phyloP scores from a whole-genome alignment of 139 green algal species.

The Microglena sp. region DNA sequence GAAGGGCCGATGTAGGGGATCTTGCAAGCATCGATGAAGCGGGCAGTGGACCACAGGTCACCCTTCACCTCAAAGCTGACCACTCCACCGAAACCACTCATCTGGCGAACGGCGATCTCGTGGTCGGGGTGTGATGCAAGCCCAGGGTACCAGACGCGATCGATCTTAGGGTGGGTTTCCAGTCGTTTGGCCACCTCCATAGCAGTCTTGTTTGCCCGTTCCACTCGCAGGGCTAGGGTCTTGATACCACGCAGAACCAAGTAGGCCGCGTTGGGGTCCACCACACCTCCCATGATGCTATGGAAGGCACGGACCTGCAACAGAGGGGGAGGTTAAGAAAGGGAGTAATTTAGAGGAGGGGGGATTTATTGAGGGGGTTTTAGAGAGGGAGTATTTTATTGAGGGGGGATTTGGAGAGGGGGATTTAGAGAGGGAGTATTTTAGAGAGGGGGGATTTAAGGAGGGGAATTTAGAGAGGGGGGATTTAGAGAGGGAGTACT shows the following conservation, averaged over 20 bases:
- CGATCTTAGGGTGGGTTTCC: slow-evolving; percentile 80
- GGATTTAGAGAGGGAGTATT: too few species aligned
- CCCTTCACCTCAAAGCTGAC: slow-evolving; percentile 65
- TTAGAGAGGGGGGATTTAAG: too few species aligned
- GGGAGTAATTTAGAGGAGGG: too few species aligned
- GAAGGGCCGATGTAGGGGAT: slow-evolving; percentile 98
- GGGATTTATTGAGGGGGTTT: too few species aligned
- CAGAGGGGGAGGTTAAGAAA: too few species aligned
- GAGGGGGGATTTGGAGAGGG: too few species aligned
- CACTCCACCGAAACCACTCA: slow-evolving; percentile 90
- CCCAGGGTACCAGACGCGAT: slow-evolving; percentile 57
- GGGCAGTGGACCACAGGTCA: slow-evolving; percentile 78
- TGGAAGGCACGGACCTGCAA: slow-evolving; percentile 83
- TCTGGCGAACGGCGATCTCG: slow-evolving; percentile 83
- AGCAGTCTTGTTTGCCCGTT: slow-evolving; percentile 58
- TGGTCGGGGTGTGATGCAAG: slow-evolving; percentile 88
- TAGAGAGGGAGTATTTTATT: too few species aligned
- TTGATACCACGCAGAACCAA: slow-evolving; percentile 95
- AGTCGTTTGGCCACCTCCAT: slow-evolving; percentile 49
- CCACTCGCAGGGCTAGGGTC: slow-evolving; percentile 89
- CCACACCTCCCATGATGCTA: slow-evolving; percentile 94
- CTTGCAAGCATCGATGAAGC: slow-evolving; percentile 82
- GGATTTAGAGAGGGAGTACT: too few species aligned
- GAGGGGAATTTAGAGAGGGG: too few species aligned
- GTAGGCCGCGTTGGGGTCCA: slow-evolving; percentile 94